Percentiles rank a stretch among this genome's conserved stretches.
phyloP scores from a whole-genome alignment of 768 basidiomycete genomes.

The Amyloporia xantha region DNA sequence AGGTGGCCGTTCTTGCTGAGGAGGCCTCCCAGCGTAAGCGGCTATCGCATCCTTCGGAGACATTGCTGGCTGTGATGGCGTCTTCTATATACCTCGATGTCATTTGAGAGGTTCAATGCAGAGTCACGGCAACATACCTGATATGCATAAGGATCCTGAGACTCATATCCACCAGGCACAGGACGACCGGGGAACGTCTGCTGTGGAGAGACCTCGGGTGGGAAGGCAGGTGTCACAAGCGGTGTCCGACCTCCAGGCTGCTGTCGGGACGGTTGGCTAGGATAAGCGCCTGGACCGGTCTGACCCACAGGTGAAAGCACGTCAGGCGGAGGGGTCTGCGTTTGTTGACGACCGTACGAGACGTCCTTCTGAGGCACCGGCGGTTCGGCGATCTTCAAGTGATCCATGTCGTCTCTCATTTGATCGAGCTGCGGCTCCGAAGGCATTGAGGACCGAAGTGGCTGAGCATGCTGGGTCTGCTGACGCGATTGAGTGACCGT shows the following conservation, averaged over 20 bases:
- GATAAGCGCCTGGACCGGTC: slow-evolving; percentile 18
- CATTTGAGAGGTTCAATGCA: slow-evolving; percentile 6
- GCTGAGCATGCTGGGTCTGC: slow-evolving; percentile 24
- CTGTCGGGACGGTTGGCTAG: slow-evolving; percentile 29
- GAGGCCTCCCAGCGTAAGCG: slow-evolving; percentile 11
- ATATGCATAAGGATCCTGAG: slow-evolving; percentile 30
- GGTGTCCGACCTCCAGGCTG: slow-evolving; percentile 39
- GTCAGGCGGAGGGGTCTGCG: slow-evolving; percentile 4
- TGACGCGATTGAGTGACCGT: slow-evolving; percentile 32
- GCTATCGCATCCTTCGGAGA: slow-evolving; percentile 8
- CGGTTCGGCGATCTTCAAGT: slow-evolving; percentile 13
- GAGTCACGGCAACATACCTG: slow-evolving; percentile 23
- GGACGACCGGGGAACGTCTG: slow-evolving; percentile 21
- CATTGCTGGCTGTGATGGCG: slow-evolving; percentile 26
- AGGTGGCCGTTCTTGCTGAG: slow-evolving; percentile 19
- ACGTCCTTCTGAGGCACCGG: slow-evolving; percentile 12
- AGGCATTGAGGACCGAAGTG: slow-evolving; percentile 21
- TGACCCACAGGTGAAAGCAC: slow-evolving; percentile 12
- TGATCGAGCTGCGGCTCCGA: slow-evolving; percentile 21
- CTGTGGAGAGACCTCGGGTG: slow-evolving; percentile 32
- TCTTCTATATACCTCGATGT: slow-evolving; percentile 16
- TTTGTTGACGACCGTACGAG: slow-evolving; percentile 9
- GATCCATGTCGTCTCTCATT: slow-evolving; percentile 19
- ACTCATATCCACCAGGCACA: slow-evolving; percentile 32
- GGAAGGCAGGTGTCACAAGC: slow-evolving; percentile 39